Evolutionary conservation across 257 asterid genomes (phyloP), one percentile per base, ranked within the genome.

Genomic region (Nicotiana obtusifolia): DNA sequence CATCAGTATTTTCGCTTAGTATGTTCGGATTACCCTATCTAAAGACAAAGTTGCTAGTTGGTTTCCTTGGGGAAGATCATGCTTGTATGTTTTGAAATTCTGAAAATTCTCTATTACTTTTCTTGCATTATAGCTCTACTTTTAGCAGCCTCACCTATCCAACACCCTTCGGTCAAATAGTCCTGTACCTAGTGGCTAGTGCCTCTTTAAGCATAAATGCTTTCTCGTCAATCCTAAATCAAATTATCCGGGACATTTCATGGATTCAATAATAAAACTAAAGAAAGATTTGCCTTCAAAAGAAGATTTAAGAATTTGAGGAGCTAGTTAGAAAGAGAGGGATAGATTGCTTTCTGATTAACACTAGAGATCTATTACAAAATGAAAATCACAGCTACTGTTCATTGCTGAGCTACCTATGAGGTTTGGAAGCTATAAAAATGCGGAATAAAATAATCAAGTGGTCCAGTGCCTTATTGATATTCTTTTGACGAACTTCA

Each of bases 401-500:
- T 69, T 41, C 77, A 37, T 69, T 69, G 77, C n/a, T n/a, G 77
- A 69, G 20, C 77, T 69, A 69, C 57, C 66, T 61, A 61, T 61
- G 11, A 61, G 31, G 66, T 4, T 22, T 61, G 31, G 65, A 59
- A 59, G 28, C 64, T n/a, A 8, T 59, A 35, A 68, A 37, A 28
- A 37, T 68, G 41, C 56, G 20, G 11, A 37, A 13, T 41, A 69
- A 62, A 69, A 41, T 41, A 69, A n/a, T 15, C n/a, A 69, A 69
- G 59, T 69, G 33, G 33, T 11, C 44, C n/a, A 69, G 13, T 37
- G 57, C n/a, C 57, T 5, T 69, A 11, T 69, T 20, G 30, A 56
- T 41, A 2, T 37, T 44, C 56, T 68, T 37, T n/a, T 69, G 31
- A n/a, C 41, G 77, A 61, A 61, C 30, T 61, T 22, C 17, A 61